Conservation (phyloP, 441 rosid species). For the Rhodomyrtus psidioides region DNA sequence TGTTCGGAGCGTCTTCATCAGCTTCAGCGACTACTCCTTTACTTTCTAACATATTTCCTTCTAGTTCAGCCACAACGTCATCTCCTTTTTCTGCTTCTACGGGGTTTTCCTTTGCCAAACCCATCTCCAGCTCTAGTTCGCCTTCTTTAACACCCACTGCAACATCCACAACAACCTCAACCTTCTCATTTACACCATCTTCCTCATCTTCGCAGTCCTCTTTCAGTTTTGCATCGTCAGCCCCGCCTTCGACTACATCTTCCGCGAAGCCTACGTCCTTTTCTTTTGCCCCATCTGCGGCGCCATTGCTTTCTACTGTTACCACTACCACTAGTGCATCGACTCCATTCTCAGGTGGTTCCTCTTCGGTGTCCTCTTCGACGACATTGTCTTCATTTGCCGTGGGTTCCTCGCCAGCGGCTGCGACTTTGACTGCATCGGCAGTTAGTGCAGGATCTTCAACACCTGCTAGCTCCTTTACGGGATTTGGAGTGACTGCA, state of each 20-base stretch:
- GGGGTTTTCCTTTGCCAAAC: slow-evolving; percentile 27
- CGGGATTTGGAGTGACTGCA: slow-evolving; percentile 35
- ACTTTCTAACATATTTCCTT: slow-evolving; percentile 15
- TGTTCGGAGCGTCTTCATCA: slow-evolving; percentile 17
- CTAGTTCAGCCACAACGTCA: slow-evolving; percentile 13
- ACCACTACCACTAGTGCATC: slow-evolving; percentile 41
- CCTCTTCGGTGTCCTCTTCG: slow-evolving; percentile 18
- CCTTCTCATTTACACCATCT: slow-evolving; percentile 38
- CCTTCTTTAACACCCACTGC: slow-evolving; percentile 20
- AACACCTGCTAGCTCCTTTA: slow-evolving; percentile 31
- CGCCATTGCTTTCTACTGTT: slow-evolving; percentile 51
- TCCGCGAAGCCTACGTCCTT: slow-evolving; percentile 23
- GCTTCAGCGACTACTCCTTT: slow-evolving; percentile 15
- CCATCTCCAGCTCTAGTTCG: slow-evolving; percentile 13
- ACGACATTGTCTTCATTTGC: slow-evolving; percentile 37
- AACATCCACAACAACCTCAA: slow-evolving; percentile 20
- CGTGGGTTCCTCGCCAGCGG: slow-evolving; percentile 18
- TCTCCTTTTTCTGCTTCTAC: slow-evolving; percentile 20
- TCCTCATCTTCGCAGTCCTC: slow-evolving; percentile 38
- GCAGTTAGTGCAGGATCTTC: slow-evolving; percentile 16
- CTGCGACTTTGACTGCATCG: slow-evolving; percentile 20
- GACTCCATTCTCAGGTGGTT: slow-evolving; percentile 8
- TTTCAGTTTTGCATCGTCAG: slow-evolving; percentile 31
- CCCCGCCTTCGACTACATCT: slow-evolving; percentile 28
- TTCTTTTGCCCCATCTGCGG: slow-evolving; percentile 21